These are phyloP conservation scores for Solanum chmielewskii DNA, from an alignment of 257 asterid genomes.

Conservation along the genomic window DNA sequence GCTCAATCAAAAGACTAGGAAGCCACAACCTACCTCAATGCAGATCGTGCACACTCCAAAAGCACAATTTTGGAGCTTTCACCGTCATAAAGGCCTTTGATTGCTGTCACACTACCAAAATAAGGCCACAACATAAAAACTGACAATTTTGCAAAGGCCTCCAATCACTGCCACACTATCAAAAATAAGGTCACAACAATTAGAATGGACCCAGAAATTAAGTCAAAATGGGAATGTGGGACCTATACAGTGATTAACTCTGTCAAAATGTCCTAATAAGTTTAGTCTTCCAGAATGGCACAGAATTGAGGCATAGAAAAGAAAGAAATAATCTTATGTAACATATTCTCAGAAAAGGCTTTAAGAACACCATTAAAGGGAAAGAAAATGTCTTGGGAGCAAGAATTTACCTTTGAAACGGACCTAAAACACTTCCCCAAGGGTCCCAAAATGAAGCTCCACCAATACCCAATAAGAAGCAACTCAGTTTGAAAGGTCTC, in stretches of 20 bases:
- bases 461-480: not conserved
- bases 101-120: not conserved
- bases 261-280: not conserved
- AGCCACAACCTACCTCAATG: not conserved
- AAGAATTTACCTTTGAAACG: not conserved
- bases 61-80: not conserved
- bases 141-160: not conserved
- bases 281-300: not conserved
- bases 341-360: not conserved
- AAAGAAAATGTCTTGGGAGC: not conserved
- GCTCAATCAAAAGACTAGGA: not conserved
- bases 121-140: too few relatives aligned
- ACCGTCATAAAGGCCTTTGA: not conserved
- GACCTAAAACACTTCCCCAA: not conserved
- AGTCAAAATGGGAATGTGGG: not conserved
- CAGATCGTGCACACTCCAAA: not conserved
- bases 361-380: not conserved
- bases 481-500: not conserved
- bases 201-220: not conserved
- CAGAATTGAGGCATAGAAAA: not conserved
- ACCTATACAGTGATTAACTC: too few relatives aligned
- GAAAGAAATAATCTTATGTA: not conserved
- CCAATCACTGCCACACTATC: not conserved
- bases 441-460: not conserved
- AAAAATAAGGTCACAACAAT: not conserved